Evolutionary conservation across 2,329 filamentous ascomycete species (phyloP), one percentile per base, ranked within the genome.

Genomic region (Blastomyces gilchristii): DNA sequence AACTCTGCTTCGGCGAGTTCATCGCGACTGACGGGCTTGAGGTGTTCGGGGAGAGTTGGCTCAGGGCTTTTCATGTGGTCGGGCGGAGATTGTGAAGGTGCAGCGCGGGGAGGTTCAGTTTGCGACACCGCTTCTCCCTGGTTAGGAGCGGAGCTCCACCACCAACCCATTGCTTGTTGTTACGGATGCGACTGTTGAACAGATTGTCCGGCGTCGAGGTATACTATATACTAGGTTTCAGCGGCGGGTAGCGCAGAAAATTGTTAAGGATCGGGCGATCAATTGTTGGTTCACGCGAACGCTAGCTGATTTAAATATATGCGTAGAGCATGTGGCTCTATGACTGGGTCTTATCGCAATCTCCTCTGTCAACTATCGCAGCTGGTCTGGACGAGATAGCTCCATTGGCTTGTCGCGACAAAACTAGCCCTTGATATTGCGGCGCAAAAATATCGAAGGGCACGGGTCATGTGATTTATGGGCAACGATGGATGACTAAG

Each of bases 1-100:
- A 85, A 78, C 69, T 85, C 83, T 60, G 78, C 75, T 66, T 85
- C 80, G 67, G 81, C 79, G 71, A 79, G 74, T 69, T 82, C 77
- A 66, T 79, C 74, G 68, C 78, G 74, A 64, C 75, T 72, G 68
- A 75, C 68, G 62, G 67, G 65, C 57, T 71, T 71, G 43, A 64
- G 67, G 63, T 66, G 68, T 12, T 52, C 37, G 62, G 66, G 69
- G 65, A 62, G 58, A 65, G 68, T 66, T 52, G 67, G 65, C 49
- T 67, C 50, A 64, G 61, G 57, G 34, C 65, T 12, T 60, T 69
- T 66, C 31, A 68, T 60, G 43, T 63, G 41, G 53, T 56, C 63
- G 34, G 64, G 57, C 22, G 68, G 43, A 59, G 41, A 34, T 28
- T 59, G 58, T 62, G 59, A 50, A 37, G 62, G 56, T 45, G 59